Evolutionary conservation across 2,329 filamentous ascomycete species (phyloP).

Genomic region (Penicillium sp.): DNA sequence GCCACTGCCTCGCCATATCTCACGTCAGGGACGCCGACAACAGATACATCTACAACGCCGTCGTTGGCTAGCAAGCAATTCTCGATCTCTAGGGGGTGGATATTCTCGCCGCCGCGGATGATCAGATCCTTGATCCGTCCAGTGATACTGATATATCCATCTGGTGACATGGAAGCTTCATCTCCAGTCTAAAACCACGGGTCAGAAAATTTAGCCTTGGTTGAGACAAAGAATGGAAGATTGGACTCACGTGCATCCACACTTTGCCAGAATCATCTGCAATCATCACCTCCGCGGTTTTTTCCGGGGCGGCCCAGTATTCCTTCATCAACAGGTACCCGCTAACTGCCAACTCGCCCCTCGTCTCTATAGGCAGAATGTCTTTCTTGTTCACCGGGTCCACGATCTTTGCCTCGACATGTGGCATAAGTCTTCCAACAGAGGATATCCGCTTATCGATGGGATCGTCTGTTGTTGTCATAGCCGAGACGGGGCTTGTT

Average conservation of each 20-base stretch:
- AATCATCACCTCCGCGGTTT: slow-evolving; percentile 68
- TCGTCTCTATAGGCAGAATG: slow-evolving; percentile 62
- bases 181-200: slow-evolving; percentile 68
- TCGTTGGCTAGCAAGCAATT: slow-evolving; percentile 76
- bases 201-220: neutral
- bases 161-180: slow-evolving; percentile 77
- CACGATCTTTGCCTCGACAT: slow-evolving; percentile 78
- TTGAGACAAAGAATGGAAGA: neutral
- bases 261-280: slow-evolving; percentile 55
- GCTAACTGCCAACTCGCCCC: slow-evolving; percentile 76
- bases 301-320: slow-evolving; percentile 74
- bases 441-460: slow-evolving; percentile 68
- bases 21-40: slow-evolving; percentile 79
- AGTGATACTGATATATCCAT: slow-evolving; percentile 85
- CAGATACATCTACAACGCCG: slow-evolving; percentile 70
- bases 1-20: slow-evolving; percentile 83
- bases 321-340: slow-evolving; percentile 90
- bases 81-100: slow-evolving; percentile 89
- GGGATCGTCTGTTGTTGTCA: slow-evolving; percentile 78
- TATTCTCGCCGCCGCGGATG: slow-evolving; percentile 93
- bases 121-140: slow-evolving; percentile 94
- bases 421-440: slow-evolving; percentile 79
- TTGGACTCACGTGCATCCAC: slow-evolving; percentile 69
- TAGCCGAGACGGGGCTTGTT: slow-evolving; percentile 67
- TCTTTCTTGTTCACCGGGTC: slow-evolving; percentile 59